Conservation (phyloP, 768 basidiomycete genomes). For the Hygrophorus russula region DNA sequence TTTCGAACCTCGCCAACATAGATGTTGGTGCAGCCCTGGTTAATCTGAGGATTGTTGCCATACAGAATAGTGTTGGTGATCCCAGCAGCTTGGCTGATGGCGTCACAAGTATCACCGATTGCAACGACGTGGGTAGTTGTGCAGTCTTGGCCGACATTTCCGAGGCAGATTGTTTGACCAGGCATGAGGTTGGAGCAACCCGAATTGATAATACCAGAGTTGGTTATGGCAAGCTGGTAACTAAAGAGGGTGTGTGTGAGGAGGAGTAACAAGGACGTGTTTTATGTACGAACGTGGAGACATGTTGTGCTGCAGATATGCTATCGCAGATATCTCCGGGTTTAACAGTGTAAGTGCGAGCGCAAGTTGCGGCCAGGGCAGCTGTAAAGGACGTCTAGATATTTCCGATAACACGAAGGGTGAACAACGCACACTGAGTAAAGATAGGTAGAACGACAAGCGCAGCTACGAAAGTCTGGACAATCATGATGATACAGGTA, state of each 20-base stretch:
- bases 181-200: slow-evolving; percentile 45
- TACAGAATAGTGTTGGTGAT: slow-evolving; percentile 35
- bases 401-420: too few relatives aligned
- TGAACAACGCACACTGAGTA: too few relatives aligned
- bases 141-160: slow-evolving; percentile 47
- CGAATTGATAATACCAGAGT: slow-evolving; percentile 34
- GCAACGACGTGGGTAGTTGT: slow-evolving; percentile 32
- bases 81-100: slow-evolving; percentile 27
- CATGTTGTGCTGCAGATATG: slow-evolving; percentile 35
- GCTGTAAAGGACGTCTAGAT: slow-evolving; percentile 4
- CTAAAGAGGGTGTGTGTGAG: slow-evolving; percentile 15
- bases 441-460: too few relatives aligned
- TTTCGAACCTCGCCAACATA: slow-evolving; percentile 43
- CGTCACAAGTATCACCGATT: slow-evolving; percentile 38
- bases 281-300: slow-evolving; percentile 30
- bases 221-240: slow-evolving; percentile 48
- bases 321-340: slow-evolving; percentile 43
- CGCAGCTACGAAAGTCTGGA: too few relatives aligned
- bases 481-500: too few relatives aligned
- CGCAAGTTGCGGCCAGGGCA: slow-evolving; percentile 20
- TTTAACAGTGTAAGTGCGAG: slow-evolving; percentile 39
- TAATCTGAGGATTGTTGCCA: slow-evolving; percentile 57
- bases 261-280: background rate
- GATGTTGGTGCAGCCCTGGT: slow-evolving; percentile 40
- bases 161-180: slow-evolving; percentile 47